A percentile compares a stretch with the other conserved stretches of the same genome.
phyloP scores from a whole-genome alignment of 441 rosid species.

The Euphorbia celastroides region DNA sequence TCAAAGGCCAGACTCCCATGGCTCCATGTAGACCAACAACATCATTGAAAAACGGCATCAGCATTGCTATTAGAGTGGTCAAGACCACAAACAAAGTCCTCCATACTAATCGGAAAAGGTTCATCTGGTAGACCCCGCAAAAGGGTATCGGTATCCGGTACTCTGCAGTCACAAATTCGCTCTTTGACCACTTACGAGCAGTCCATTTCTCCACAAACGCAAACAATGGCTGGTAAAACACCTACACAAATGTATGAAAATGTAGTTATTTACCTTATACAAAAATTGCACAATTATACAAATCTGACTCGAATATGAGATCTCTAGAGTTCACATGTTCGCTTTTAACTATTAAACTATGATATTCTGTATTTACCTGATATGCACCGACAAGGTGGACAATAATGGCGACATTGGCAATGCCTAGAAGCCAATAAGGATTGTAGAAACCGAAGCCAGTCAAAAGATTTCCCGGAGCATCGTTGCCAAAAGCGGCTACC shows the following conservation, averaged over 20 bases:
- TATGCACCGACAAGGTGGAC: slow-evolving; percentile 81
- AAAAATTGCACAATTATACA: too few species aligned
- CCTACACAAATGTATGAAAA: too few species aligned
- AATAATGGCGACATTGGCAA: slow-evolving; percentile 74
- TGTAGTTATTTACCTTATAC: too few species aligned
- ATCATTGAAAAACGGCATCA: slow-evolving; percentile 82
- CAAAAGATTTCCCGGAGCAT: slow-evolving; percentile 62
- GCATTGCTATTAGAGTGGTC: slow-evolving; percentile 63
- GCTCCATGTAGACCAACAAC: slow-evolving; percentile 77
- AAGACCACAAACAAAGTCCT: slow-evolving; percentile 55
- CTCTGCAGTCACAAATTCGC: slow-evolving; percentile 46
- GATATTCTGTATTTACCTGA: too few species aligned
- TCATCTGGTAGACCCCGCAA: slow-evolving; percentile 40
- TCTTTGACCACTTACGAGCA: slow-evolving; percentile 47
- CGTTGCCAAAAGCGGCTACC: slow-evolving; percentile 88
- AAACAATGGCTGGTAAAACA: slow-evolving; percentile 70
- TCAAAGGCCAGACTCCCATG: slow-evolving; percentile 70
- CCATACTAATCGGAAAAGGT: slow-evolving; percentile 59
- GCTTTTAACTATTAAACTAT: too few species aligned
- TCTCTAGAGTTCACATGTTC: too few species aligned
- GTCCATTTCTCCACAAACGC: slow-evolving; percentile 62
- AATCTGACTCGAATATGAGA: too few species aligned
- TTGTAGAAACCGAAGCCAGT: slow-evolving; percentile 79
- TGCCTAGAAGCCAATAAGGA: slow-evolving; percentile 85
- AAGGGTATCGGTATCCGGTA: slow-evolving; percentile 39